Conservation (phyloP, 2,329 filamentous ascomycete genomes). For the Neoarthrinium moseri region DNA sequence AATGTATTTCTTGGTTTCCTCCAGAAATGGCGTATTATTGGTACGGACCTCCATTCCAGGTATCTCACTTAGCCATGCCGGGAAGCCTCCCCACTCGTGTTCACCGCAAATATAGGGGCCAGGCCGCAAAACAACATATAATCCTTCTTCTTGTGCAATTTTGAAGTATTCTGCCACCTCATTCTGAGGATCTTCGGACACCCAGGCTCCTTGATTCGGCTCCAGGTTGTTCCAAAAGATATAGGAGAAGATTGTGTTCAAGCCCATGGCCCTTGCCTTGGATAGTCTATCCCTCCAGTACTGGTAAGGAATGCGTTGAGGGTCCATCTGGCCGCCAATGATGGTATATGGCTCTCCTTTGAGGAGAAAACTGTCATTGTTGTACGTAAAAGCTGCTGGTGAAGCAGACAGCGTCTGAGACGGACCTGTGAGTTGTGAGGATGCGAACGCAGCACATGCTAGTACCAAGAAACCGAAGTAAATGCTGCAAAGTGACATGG, state of each 20-base stretch:
- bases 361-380: slow-evolving; percentile 5
- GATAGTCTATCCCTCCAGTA: slow-evolving; percentile 45
- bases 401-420: neutral
- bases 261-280: slow-evolving; percentile 44
- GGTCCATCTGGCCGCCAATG: slow-evolving; percentile 50
- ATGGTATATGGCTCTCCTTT: slow-evolving; percentile 22
- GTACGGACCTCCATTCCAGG: slow-evolving; percentile 39
- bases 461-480: no score
- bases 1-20: slow-evolving; percentile 35
- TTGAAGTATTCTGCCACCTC: slow-evolving; percentile 48
- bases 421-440: no score
- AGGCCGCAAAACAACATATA: slow-evolving; percentile 44
- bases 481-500: no score
- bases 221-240: slow-evolving; percentile 51
- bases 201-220: slow-evolving; percentile 37
- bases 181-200: slow-evolving; percentile 34
- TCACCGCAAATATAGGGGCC: slow-evolving; percentile 50
- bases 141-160: slow-evolving; percentile 43
- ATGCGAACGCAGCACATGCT: no score
- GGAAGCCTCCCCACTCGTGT: slow-evolving; percentile 48
- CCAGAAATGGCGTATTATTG: slow-evolving; percentile 38
- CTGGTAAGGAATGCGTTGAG: slow-evolving; percentile 43
- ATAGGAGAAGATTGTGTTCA: slow-evolving; percentile 51
- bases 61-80: slow-evolving; percentile 41
- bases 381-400: slow-evolving; percentile 5